Percentiles rank a stretch among this genome's conserved stretches.
These are phyloP conservation scores for Coprinopsis marcescibilis DNA, from an alignment of 768 basidiomycete species.

Conservation along the genomic window DNA sequence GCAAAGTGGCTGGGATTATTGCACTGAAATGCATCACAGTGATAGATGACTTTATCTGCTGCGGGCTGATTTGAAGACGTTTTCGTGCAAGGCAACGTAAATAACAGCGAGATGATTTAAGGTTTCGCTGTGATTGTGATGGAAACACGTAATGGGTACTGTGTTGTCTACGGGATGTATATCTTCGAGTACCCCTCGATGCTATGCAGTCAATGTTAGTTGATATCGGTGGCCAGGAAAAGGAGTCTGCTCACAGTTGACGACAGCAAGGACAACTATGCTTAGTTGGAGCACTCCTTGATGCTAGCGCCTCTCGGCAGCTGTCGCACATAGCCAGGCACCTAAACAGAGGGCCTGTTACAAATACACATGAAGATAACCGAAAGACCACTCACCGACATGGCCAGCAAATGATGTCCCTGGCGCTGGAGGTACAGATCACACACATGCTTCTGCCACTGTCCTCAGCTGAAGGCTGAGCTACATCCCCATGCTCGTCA, in stretches of 20 bases:
- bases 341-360: constrained; percentile 18
- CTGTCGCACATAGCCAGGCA: constrained; percentile 62
- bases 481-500: constrained; percentile 10
- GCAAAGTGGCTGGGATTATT: no score
- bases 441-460: constrained; percentile 43
- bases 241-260: constrained; percentile 30
- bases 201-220: constrained; percentile 12
- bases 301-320: constrained; percentile 56
- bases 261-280: constrained; percentile 68
- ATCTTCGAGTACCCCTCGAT: constrained; percentile 58
- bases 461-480: constrained; percentile 15
- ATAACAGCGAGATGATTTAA: no score
- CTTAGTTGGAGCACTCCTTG: constrained; percentile 47
- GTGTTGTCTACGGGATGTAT: constrained; percentile 44
- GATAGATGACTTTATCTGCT: no score
- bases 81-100: no score
- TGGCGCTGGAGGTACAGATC: constrained; percentile 60
- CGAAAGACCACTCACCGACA: constrained; percentile 50
- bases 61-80: no score
- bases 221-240: background rate
- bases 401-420: constrained; percentile 82
- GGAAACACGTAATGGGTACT: background rate
- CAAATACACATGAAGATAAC: background rate
- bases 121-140: no score
- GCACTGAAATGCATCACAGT: no score